phyloP scores from a whole-genome alignment of 2,329 filamentous ascomycete species.

The Myriosclerotinia curreyana region DNA sequence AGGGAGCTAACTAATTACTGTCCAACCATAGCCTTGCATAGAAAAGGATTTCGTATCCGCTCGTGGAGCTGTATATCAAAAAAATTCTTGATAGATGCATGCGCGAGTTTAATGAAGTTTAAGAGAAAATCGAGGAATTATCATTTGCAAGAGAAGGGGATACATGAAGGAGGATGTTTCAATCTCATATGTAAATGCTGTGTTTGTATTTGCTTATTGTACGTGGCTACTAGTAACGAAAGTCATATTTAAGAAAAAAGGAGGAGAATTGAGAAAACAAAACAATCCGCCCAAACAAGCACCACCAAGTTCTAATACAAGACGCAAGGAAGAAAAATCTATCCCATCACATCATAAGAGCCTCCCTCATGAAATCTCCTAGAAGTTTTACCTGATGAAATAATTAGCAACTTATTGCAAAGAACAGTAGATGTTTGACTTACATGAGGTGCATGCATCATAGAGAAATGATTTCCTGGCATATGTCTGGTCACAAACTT shows the following conservation, averaged over 20 bases:
- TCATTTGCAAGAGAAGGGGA: neutral
- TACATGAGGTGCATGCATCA: slow-evolving; percentile 39
- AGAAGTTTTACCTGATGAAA: slow-evolving; percentile 14
- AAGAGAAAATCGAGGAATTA: neutral
- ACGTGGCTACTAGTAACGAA: neutral
- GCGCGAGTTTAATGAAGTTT: no score
- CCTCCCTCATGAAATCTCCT: slow-evolving; percentile 19
- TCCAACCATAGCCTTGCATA: neutral
- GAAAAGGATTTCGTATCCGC: neutral
- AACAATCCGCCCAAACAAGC: neutral
- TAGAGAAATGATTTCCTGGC: slow-evolving; percentile 31
- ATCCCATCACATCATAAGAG: slow-evolving; percentile 13
- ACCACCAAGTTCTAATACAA: slow-evolving; percentile 14
- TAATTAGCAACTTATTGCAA: neutral
- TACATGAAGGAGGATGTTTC: neutral
- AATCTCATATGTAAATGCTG: neutral
- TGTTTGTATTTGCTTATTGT: neutral
- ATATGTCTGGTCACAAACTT: slow-evolving; percentile 46
- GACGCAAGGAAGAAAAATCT: neutral
- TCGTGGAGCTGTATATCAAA: neutral
- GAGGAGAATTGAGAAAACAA: neutral
- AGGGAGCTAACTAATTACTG: no score
- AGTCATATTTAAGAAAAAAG: neutral
- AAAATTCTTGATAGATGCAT: neutral
- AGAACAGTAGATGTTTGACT: slow-evolving; percentile 29